phyloP scores from a whole-genome alignment of 345 rosid species.

The Salix dunnii region DNA sequence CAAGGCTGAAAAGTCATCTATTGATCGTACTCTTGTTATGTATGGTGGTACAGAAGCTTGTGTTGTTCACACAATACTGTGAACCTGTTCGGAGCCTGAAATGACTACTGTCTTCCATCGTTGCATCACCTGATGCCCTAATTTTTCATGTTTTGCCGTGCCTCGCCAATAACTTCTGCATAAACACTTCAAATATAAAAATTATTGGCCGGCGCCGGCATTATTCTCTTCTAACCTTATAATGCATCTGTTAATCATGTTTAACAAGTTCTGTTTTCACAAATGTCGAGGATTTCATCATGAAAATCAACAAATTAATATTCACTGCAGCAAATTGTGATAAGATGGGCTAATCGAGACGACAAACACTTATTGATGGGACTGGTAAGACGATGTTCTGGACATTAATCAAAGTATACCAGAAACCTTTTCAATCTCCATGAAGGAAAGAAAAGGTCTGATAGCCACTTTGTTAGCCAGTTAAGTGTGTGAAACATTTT shows the following conservation, averaged over 20 bases:
- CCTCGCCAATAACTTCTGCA: neutral
- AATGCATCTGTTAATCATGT: neutral
- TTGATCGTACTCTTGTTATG: neutral
- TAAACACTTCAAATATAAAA: neutral
- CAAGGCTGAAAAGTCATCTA: neutral
- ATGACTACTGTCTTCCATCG: neutral
- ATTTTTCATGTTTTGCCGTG: slow-evolving; percentile 4
- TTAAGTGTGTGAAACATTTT: neutral
- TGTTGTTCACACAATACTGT: slow-evolving; percentile 3
- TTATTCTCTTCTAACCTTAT: neutral
- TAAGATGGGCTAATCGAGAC: neutral
- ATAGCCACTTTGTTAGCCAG: neutral
- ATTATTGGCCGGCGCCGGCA: neutral
- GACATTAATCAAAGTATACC: slow-evolving; percentile 3
- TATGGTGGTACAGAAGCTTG: neutral
- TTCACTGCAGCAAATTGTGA: neutral
- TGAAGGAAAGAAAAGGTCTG: neutral
- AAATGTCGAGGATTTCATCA: neutral
- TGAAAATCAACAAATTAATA: neutral
- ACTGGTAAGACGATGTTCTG: neutral
- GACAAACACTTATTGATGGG: neutral
- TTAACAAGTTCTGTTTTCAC: neutral
- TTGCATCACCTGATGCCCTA: neutral
- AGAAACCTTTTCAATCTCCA: neutral
- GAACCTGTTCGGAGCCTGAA: slow-evolving; percentile 7